Evolutionary conservation across 768 basidiomycete species (phyloP).

Genomic region (Russula emetica): DNA sequence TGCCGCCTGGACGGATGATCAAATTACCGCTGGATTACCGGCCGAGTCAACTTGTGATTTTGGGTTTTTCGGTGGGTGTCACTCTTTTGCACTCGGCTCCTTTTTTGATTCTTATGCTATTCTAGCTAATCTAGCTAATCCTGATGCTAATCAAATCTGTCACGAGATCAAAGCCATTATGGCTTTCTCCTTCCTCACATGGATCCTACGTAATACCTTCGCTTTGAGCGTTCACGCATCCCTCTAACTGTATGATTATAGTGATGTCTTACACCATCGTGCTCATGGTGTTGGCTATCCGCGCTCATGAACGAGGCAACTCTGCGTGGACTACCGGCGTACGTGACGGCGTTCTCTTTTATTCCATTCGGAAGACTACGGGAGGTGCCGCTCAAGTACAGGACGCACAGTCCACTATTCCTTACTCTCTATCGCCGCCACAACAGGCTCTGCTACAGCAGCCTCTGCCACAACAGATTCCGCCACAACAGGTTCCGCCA

Average conservation of each 20-base stretch:
- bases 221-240: neutral
- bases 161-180: constrained; percentile 34
- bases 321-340: constrained; percentile 37
- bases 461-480: too few relatives aligned
- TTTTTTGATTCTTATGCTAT: neutral
- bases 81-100: neutral
- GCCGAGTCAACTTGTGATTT: constrained; percentile 12
- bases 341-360: constrained; percentile 30
- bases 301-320: constrained; percentile 33
- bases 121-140: neutral
- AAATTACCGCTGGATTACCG: neutral
- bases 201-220: constrained; percentile 32
- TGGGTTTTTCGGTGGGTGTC: constrained; percentile 17
- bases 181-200: constrained; percentile 39
- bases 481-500: too few relatives aligned
- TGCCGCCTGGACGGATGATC: constrained; percentile 27
- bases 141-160: constrained; percentile 26
- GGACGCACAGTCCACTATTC: neutral
- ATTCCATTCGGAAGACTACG: neutral
- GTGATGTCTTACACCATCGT: constrained; percentile 35
- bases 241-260: constrained; percentile 25
- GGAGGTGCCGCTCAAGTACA: neutral
- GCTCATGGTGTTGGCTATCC: constrained; percentile 31
- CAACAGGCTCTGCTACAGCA: neutral
- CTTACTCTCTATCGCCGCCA: neutral